A percentile compares a stretch with the other conserved stretches of the same genome.
phyloP scores from a whole-genome alignment of 768 basidiomycete species.

The Podaxis sp. region DNA sequence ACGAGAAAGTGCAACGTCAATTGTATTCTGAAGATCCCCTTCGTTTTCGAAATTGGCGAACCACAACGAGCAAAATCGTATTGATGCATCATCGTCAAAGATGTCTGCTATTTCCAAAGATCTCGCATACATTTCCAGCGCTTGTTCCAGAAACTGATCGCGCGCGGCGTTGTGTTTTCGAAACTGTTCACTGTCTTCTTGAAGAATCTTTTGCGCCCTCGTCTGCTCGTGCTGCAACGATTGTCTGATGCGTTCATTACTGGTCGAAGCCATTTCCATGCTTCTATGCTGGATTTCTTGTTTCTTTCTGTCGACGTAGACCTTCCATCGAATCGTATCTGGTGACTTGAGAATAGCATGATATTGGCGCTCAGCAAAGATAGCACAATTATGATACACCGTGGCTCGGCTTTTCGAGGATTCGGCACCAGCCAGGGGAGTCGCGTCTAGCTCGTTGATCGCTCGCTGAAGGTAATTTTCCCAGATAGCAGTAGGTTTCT shows the following conservation, averaged over 20 bases:
- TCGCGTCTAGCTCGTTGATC: constrained; percentile 29
- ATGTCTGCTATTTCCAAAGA: constrained; percentile 68
- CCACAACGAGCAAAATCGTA: constrained; percentile 90
- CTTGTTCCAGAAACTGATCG: constrained; percentile 65
- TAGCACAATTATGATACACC: constrained; percentile 80
- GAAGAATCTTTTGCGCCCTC: constrained; percentile 34
- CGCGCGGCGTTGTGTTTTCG: constrained; percentile 55
- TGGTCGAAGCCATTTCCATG: constrained; percentile 28
- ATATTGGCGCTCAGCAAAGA: constrained; percentile 89
- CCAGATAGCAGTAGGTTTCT: constrained; percentile 73
- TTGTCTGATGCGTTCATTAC: constrained; percentile 18
- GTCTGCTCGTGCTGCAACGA: constrained; percentile 25
- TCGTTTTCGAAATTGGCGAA: constrained; percentile 77
- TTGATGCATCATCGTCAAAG: constrained; percentile 75
- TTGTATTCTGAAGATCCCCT: constrained; percentile 43
- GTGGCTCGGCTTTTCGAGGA: constrained; percentile 40
- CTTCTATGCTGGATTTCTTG: constrained; percentile 63
- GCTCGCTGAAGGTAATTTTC: constrained; percentile 71
- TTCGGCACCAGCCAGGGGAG: constrained; percentile 1
- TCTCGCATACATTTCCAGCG: constrained; percentile 84
- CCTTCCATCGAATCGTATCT: constrained; percentile 65
- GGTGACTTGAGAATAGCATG: constrained; percentile 67
- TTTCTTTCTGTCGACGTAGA: constrained; percentile 72
- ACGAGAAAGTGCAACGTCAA: constrained; percentile 44
- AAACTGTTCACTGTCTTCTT: constrained; percentile 49